These are phyloP conservation scores for Keithomyces neogunnii DNA, from an alignment of 2,329 filamentous ascomycete genomes.

Conservation along the genomic window DNA sequence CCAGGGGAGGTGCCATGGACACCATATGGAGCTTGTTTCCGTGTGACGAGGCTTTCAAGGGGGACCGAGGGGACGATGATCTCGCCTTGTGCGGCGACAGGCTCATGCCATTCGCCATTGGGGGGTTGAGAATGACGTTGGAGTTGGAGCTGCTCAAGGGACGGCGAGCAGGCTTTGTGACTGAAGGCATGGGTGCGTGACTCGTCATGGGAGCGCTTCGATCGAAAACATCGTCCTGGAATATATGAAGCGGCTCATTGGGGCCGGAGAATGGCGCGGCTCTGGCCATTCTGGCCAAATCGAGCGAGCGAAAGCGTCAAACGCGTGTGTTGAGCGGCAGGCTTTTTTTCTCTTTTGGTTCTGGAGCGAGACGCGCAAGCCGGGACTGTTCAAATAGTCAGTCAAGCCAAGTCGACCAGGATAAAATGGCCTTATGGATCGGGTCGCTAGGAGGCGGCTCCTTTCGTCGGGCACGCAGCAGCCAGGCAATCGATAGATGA, in stretches of 20 bases:
- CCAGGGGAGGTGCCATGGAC: slow-evolving; percentile 56
- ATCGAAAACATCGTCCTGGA: slow-evolving; percentile 41
- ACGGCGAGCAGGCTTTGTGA: slow-evolving; percentile 37
- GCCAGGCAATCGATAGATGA: neutral
- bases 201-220: slow-evolving; percentile 40
- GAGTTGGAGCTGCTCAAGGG: slow-evolving; percentile 43
- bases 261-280: slow-evolving; percentile 36
- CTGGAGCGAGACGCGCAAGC: neutral
- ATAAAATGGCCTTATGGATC: neutral
- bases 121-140: slow-evolving; percentile 61
- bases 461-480: neutral
- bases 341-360: neutral
- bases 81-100: slow-evolving; percentile 63
- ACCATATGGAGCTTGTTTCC: slow-evolving; percentile 59
- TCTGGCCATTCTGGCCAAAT: slow-evolving; percentile 44
- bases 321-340: slow-evolving; percentile 2
- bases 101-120: slow-evolving; percentile 40
- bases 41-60: slow-evolving; percentile 40
- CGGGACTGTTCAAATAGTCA: neutral
- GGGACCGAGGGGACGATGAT: slow-evolving; percentile 52
- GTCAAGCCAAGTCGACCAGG: neutral
- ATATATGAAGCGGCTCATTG: slow-evolving; percentile 42
- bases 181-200: slow-evolving; percentile 47
- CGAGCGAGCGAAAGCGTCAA: slow-evolving; percentile 3
- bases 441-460: neutral